Base-by-base conservation (phyloP, 1,284 basidiomycete genomes). In the Neolentinus lepideus region DNA sequence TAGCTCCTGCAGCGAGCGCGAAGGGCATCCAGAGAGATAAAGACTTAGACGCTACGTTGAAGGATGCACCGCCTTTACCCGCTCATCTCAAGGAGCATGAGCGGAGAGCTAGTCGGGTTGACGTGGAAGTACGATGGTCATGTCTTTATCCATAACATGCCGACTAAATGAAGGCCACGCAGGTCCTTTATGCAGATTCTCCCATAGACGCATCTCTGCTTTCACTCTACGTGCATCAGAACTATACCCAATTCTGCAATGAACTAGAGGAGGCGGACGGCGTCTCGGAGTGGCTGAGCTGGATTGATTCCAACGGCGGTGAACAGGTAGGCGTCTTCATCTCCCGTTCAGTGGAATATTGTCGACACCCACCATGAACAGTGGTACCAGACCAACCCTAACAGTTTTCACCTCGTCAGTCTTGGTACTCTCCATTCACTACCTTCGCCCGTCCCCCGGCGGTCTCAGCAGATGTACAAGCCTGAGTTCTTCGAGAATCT, bases 171-270 rank as follows among this genome's bases (percentile, higher is more conserved):
- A 6, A 11, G 12, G 14, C 3, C 31, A 29, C 51, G 3, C 64
- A 94, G 92, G 66, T 67, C 11, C 71, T 97, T 2, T 92, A 92
- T 64, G 82, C 88, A 0, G 90, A 94, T 60, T 88, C 93, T 0
- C 94, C 95, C 0, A 88, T 99, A 47, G 95, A 98, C 67, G 83
- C 92, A 0, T 90, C 90, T 1, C 76, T 97, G 1, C 90, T 96
- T 59, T 86, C 88, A 6, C 73, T 96, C 2, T 99, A 98, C 68
- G 78, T 96, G 2, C 94, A 98, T 61, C 94, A 98, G 66, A 98
- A 98, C 66, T 92, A 94, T 59, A 80, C 87, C 0, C 84, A 86
- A 54, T 99, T 93, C 67, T 93, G 89, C 64, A 71, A 79, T 38
- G 82, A 88, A 25, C 67, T 96, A 0, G 91, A 95, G 2, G 77